A percentile compares a stretch with the other conserved stretches of the same genome.
Evolutionary conservation across 495 filamentous ascomycete species (phyloP).

Genomic region (Trypethelium eluteriae): DNA sequence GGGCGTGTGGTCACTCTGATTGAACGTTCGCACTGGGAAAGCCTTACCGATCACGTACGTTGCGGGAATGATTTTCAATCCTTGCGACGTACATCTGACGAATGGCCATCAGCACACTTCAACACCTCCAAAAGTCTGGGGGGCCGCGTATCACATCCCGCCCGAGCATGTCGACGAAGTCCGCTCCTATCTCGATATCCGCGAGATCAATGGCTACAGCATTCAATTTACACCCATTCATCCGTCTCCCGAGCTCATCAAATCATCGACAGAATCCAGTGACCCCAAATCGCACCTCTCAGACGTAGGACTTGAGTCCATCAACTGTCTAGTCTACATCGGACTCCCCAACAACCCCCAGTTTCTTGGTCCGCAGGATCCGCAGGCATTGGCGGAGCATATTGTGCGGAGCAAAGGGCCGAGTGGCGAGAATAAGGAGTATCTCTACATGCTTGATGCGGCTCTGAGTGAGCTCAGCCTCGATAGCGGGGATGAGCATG

Average conservation of each 20-base stretch:
- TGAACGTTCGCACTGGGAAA: constrained; percentile 69
- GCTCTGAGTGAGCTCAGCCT: constrained; percentile 65
- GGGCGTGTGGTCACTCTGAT: constrained; percentile 94
- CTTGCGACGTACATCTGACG: not conserved
- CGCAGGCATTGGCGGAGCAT: constrained; percentile 72
- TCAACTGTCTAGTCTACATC: constrained; percentile 77
- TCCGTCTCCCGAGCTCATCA: constrained; percentile 29
- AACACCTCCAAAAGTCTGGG: constrained; percentile 67
- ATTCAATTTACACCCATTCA: constrained; percentile 68
- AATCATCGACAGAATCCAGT: not conserved
- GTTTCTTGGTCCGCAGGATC: constrained; percentile 77
- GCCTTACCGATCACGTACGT: constrained; percentile 57
- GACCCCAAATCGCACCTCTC: not conserved
- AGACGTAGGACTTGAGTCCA: constrained; percentile 24
- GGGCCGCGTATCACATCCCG: constrained; percentile 84
- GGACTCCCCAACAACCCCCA: constrained; percentile 90
- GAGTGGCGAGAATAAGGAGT: constrained; percentile 87
- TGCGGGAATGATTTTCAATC: not conserved
- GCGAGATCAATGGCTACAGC: constrained; percentile 93
- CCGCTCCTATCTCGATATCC: constrained; percentile 83
- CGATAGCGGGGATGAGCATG: constrained; percentile 78
- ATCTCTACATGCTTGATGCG: constrained; percentile 73
- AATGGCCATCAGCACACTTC: constrained; percentile 31
- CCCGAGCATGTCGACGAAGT: constrained; percentile 67
- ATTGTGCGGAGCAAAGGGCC: constrained; percentile 70